Base-by-base conservation (phyloP, 805 yeast species). In the Lipomyces mesembrius region DNA sequence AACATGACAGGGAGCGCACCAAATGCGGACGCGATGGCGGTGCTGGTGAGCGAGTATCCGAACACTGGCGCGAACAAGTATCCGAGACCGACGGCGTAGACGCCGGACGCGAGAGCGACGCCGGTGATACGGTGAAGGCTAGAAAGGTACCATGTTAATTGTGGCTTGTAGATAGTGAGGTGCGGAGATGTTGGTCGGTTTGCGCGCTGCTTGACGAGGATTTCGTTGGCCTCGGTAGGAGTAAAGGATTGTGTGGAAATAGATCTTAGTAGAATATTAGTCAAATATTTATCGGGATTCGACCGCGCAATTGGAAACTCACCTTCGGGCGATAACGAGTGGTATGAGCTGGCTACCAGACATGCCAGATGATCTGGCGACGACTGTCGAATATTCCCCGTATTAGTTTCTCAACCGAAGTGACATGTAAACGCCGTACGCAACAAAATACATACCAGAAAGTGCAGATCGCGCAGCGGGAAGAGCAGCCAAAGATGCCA, bases 141-240 rank as follows among this genome's bases (percentile, higher is more conserved):
- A 4, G 98, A 92, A 76, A 95, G 77, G 69, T 85, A 80, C 90
- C 89, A 85, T 29, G 98, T 91, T 72, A 94, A 77, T 82, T 95
- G 98, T 56, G 96, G 96, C 82, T 93, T 84, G 83, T 94, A 94
- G 77, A 95, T 93, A 69, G 87, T 81, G 76, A 94, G 83, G 79
- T 94, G 96, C 64, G 98, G 98, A 37, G 97, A 92, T 17, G 85
- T 80, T 43, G 98, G 98, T 81, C 99, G 88, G 81, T 87, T 85
- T 72, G 83, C 85, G 79, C 99, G 87, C 83, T 94, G 98, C 62
- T 87, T 87, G 64, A 86, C 83, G 69, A 94, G 84, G 64, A 92
- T 83, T 46, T 84, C 84, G 72, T 89, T 84, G 74, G 90, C 96
- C 72, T 86, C 86, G 32, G 81, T 85, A 54, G 83, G 82, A 46